A percentile compares a stretch with the other conserved stretches of the same genome.
Evolutionary conservation across 2,329 filamentous ascomycete genomes (phyloP).

Genomic region (Grosmannia clavigera): DNA sequence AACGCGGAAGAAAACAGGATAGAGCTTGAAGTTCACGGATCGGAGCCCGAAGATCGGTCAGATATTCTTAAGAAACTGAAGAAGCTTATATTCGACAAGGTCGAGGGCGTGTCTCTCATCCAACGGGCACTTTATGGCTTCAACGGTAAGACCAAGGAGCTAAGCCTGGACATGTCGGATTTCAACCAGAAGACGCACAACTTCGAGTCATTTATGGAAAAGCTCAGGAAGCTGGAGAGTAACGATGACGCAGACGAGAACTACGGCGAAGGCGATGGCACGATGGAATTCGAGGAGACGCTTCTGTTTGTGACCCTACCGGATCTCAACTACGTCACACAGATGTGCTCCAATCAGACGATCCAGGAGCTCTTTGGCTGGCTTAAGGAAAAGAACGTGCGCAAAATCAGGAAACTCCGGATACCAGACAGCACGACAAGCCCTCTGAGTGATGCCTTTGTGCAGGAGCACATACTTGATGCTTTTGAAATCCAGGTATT

Average conservation of each 20-base stretch:
- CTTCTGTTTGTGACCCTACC: constrained; percentile 5
- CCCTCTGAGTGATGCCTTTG: constrained; percentile 3
- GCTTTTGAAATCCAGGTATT: constrained; percentile 3
- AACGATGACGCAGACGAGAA: neutral
- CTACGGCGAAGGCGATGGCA: neutral
- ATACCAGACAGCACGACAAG: constrained; percentile 4
- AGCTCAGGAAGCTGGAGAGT: neutral
- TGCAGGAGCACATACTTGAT: constrained; percentile 2
- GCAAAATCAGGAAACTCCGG: constrained; percentile 1
- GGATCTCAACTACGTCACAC: constrained; percentile 4
- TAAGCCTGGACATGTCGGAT: constrained; percentile 1
- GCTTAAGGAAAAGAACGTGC: neutral
- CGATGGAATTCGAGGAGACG: neutral
- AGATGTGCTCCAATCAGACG: neutral
- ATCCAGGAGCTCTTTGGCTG: constrained; percentile 4
- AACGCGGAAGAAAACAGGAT: too few species aligned
- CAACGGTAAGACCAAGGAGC: neutral
- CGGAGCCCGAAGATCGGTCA: neutral
- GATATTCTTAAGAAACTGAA: neutral
- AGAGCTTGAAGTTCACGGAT: too few species aligned
- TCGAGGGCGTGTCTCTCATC: neutral
- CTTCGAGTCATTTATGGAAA: neutral
- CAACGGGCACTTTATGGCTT: neutral
- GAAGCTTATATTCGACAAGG: neutral
- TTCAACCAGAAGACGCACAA: neutral